These are phyloP conservation scores for Exophiala dermatitidis DNA, from an alignment of 2,329 filamentous ascomycete species.

Conservation along the genomic window DNA sequence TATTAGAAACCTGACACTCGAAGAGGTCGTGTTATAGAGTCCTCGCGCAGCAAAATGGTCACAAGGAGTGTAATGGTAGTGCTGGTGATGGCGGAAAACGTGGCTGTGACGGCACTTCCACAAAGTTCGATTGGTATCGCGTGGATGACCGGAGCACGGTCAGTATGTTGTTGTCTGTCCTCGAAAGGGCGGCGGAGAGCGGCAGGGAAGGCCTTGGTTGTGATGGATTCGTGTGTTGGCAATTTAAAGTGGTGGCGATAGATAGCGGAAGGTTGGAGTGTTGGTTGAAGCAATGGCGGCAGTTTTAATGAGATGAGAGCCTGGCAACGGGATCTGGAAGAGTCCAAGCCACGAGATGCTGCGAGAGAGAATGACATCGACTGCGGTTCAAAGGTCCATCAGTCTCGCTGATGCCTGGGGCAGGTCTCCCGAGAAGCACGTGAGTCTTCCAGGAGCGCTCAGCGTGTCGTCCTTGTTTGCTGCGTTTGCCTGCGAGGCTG, in stretches of 20 bases:
- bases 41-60: background rate
- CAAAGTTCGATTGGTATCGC: constrained; percentile 15
- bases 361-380: constrained; percentile 10
- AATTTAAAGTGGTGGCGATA: background rate
- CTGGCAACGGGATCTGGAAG: constrained; percentile 5
- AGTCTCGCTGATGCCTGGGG: too few relatives aligned
- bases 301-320: background rate
- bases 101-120: constrained; percentile 8
- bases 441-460: background rate
- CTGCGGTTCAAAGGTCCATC: background rate
- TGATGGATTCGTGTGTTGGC: too few relatives aligned
- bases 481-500: too few relatives aligned
- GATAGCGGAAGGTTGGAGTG: background rate
- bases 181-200: background rate
- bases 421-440: constrained; percentile 12
- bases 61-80: background rate
- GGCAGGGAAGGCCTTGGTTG: too few relatives aligned
- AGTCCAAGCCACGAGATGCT: background rate
- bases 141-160: constrained; percentile 6
- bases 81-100: background rate
- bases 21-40: too few relatives aligned
- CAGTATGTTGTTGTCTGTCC: background rate
- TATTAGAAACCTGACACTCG: too few relatives aligned
- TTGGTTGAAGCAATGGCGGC: background rate
- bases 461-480: too few relatives aligned